Percentiles rank a stretch among this genome's conserved stretches.
These are phyloP conservation scores for Tulasnella sp. DNA, from an alignment of 768 basidiomycete species.

Conservation along the genomic window DNA sequence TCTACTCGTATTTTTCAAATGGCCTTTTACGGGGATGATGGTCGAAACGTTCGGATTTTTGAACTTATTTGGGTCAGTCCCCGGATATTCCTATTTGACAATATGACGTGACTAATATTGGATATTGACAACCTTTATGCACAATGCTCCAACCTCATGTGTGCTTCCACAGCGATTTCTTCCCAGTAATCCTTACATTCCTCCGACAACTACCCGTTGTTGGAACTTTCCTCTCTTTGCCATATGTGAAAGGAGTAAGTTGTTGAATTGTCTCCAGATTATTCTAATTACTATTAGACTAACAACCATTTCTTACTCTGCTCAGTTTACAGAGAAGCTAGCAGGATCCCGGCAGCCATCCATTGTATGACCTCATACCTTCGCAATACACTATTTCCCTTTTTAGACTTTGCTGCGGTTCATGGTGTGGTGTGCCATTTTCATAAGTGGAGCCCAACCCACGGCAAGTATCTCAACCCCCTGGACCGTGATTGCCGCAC, in stretches of 20 bases:
- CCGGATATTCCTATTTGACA: slow-evolving; percentile 7
- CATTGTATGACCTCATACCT: slow-evolving; percentile 12
- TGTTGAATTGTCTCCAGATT: background rate
- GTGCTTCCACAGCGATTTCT: slow-evolving; percentile 69
- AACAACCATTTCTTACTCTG: background rate
- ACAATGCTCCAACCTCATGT: background rate
- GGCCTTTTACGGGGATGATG: slow-evolving; percentile 86
- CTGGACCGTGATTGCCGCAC: no score
- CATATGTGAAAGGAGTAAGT: slow-evolving; percentile 67
- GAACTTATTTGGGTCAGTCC: slow-evolving; percentile 84
- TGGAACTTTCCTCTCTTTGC: slow-evolving; percentile 72
- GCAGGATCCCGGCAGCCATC: slow-evolving; percentile 5
- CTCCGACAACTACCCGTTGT: slow-evolving; percentile 86
- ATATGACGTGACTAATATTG: background rate
- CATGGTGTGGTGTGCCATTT: no score
- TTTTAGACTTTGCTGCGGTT: no score
- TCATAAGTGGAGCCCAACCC: no score
- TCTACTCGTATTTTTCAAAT: slow-evolving; percentile 84
- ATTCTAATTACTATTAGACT: background rate
- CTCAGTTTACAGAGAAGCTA: slow-evolving; percentile 10
- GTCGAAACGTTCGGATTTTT: slow-evolving; percentile 95
- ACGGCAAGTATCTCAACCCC: no score
- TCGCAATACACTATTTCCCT: no score
- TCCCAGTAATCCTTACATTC: slow-evolving; percentile 97
- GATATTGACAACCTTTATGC: background rate